phyloP scores from a whole-genome alignment of 2,329 filamentous ascomycete species.

The Fusarium sp. region DNA sequence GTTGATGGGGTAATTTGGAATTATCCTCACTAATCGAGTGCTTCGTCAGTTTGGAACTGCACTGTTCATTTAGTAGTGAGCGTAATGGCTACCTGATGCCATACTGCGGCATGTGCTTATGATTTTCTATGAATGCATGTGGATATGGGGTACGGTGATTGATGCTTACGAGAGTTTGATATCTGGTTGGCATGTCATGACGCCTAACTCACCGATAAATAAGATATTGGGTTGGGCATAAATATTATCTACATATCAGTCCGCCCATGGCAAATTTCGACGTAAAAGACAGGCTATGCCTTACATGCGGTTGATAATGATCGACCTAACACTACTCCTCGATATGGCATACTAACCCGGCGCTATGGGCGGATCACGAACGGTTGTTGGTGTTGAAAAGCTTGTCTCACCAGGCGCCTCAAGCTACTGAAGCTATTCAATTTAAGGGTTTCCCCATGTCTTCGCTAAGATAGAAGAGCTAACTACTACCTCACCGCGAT shows the following conservation, averaged over 20 bases:
- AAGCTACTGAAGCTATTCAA: neutral
- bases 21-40: neutral
- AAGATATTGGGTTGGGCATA: neutral
- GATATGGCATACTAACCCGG: constrained; percentile 10
- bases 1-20: constrained; percentile 1
- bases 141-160: too few relatives aligned
- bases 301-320: constrained; percentile 3
- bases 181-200: neutral
- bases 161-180: neutral
- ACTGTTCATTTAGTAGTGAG: neutral
- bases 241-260: neutral
- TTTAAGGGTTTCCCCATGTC: neutral
- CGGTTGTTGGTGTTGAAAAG: constrained; percentile 3
- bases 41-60: neutral
- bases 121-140: neutral
- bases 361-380: constrained; percentile 16
- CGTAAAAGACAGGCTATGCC: neutral
- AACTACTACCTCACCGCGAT: neutral
- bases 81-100: neutral
- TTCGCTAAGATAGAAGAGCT: neutral
- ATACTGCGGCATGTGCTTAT: neutral
- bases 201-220: neutral
- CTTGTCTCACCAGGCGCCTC: neutral
- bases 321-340: constrained; percentile 15
- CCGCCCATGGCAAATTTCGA: neutral